phyloP scores from a whole-genome alignment of 139 green algal species.

The Volvox reticuliferus region DNA sequence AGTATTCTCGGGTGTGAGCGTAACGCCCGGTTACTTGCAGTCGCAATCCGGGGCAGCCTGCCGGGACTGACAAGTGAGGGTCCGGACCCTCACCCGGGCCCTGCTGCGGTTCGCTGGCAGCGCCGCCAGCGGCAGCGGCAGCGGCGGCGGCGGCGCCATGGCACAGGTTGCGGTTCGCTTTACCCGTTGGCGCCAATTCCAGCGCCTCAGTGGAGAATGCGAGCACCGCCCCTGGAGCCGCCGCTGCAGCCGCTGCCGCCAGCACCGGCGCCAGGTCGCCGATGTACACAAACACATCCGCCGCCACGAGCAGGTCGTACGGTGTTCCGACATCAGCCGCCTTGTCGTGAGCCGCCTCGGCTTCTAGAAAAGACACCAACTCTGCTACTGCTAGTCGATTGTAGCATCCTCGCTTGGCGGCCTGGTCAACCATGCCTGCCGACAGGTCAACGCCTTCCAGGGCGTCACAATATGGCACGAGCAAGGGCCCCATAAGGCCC shows the following conservation, averaged over 20 bases:
- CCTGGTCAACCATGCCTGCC: constrained; percentile 67
- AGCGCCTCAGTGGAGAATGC: constrained; percentile 58
- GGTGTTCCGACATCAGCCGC: not conserved
- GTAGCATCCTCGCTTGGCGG: constrained; percentile 55
- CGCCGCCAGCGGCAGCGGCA: not conserved
- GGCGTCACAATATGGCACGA: constrained; percentile 44
- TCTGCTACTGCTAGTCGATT: constrained; percentile 61
- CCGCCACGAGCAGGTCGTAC: constrained; percentile 71
- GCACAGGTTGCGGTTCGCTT: constrained; percentile 17
- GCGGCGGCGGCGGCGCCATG: not conserved
- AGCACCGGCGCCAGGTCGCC: constrained; percentile 66
- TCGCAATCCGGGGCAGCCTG: constrained; percentile 30
- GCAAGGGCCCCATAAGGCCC: constrained; percentile 72
- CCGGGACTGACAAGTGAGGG: too few relatives aligned
- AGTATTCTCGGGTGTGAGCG: constrained; percentile 51
- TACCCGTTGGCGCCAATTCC: not conserved
- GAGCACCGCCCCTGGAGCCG: constrained; percentile 50
- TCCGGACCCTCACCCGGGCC: not conserved
- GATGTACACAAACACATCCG: constrained; percentile 79
- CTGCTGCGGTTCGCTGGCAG: not conserved
- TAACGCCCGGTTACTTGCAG: constrained; percentile 61
- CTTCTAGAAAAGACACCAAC: constrained; percentile 58
- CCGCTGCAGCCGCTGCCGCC: constrained; percentile 28
- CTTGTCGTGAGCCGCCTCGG: not conserved
- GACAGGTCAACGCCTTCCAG: constrained; percentile 72